Evolutionary conservation across 129 eudicot genomes (phyloP), one percentile per base, ranked within the genome.

Genomic region (Heracleum sosnowskyi): DNA sequence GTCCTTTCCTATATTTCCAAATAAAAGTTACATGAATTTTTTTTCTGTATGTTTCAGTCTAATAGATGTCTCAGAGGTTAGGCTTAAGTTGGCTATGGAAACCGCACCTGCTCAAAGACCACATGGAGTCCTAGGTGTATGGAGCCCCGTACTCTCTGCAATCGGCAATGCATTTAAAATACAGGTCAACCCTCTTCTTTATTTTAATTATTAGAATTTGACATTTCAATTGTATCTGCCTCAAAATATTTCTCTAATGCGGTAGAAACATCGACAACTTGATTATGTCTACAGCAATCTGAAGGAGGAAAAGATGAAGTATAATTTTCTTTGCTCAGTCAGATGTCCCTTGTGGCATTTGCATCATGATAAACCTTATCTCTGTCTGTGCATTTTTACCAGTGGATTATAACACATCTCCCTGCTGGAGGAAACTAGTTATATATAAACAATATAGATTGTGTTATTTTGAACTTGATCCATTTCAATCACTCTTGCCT

Each of bases 31-130:
- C 77, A 16, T 28, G 77, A 3, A 39, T 15, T 63, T 75, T 60
- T 74, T 24, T 76, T 20, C 22, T 39, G 16, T 44, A 29, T 34
- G n/a, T 89, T 91, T 73, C 93, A 94, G 98, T 84, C 82, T 91
- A 76, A 90, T 95, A 81, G 97, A 95, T 80, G 96, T 95, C 84
- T 95, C 98, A 69, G 97, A 95, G 86, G 88, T 95, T 62, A 80
- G 97, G 79, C 79, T 95, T 73, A 95, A 90, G 87, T 82, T 95
- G 75, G 88, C 97, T 29, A 83, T 95, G 81, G 98, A 95, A 84
- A 95, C 97, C 36, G 96, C 96, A 83, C 98, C 98, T 73, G 98
- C 97, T 84, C 90, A 95, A 87, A 91, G 98, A 86, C 98, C 97
- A 39, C 93, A 86, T 78, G 98, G 98, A 76, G 97, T 88, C 75